Evolutionary conservation across 1,284 basidiomycete species (phyloP).

Genomic region (Cutaneotrichosporon spelunceum): DNA sequence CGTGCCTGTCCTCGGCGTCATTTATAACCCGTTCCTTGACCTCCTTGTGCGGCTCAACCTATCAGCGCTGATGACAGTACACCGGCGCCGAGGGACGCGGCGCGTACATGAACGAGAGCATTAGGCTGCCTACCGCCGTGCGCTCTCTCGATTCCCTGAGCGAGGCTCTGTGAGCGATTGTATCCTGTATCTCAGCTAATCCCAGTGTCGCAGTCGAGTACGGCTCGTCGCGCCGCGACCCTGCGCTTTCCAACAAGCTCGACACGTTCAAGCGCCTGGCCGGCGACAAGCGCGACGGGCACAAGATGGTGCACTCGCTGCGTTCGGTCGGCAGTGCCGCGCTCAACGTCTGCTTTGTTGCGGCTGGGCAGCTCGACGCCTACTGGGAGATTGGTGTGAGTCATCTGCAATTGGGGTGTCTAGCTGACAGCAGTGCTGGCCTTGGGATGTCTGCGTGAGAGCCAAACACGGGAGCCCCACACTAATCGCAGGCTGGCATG

Average conservation of each 20-base stretch:
- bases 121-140: slow-evolving; percentile 68
- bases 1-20: slow-evolving; percentile 78
- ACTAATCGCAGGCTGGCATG: slow-evolving; percentile 64
- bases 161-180: slow-evolving; percentile 62
- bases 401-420: not conserved
- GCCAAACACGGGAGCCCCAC: not conserved
- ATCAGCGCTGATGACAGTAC: slow-evolving; percentile 58
- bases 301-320: slow-evolving; percentile 82
- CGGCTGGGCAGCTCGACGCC: slow-evolving; percentile 79
- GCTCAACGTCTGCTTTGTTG: slow-evolving; percentile 75
- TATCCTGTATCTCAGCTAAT: not conserved
- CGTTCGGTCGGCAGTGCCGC: slow-evolving; percentile 81
- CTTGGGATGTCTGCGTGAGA: slow-evolving; percentile 83
- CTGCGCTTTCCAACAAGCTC: slow-evolving; percentile 69
- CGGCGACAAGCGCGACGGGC: slow-evolving; percentile 66
- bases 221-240: slow-evolving; percentile 69
- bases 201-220: slow-evolving; percentile 75
- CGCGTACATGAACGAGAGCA: slow-evolving; percentile 65
- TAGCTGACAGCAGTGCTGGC: slow-evolving; percentile 53
- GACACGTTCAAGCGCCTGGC: slow-evolving; percentile 71
- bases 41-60: slow-evolving; percentile 57
- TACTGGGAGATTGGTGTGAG: slow-evolving; percentile 77
- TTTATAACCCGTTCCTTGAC: slow-evolving; percentile 89
- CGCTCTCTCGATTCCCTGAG: slow-evolving; percentile 70
- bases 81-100: slow-evolving; percentile 75